Evolutionary conservation across 805 yeast genomes (phyloP), one percentile per base, ranked within the genome.

Genomic region (Cyberlindnera mississippiensis): DNA sequence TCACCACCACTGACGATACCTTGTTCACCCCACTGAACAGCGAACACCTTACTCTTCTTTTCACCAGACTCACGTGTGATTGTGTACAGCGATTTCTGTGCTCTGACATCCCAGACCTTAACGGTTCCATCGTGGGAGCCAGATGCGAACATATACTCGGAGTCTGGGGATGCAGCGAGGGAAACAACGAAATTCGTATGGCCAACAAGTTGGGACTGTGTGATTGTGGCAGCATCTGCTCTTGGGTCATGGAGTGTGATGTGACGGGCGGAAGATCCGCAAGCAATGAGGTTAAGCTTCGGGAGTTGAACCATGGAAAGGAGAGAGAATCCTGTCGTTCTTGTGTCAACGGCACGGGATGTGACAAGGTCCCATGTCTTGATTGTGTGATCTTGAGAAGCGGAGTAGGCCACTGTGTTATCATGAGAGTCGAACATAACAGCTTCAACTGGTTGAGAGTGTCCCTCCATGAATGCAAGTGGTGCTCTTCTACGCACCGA

Each of bases 191-290:
- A 90, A 64, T 90, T 91, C 33, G 83, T 77, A 62, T 93, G 99
- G 6, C 99, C 99, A 37, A 78, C 70, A 40, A 93, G 73, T 63
- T 89, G 95, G 41, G 76, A 80, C 43, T 81, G 82, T 13, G 80
- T 73, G 30, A 82, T 74, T 7, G 79, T 73, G 6, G 76, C 69
- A 2, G 82, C 72, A 1, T 78, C 63, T 2, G 73, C 73, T 60
- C 99, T 77, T 34, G 98, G 97, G 62, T 93, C 99, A 58, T 88
- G 95, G 47, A 93, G 71, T 41, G 89, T 82, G 49, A 93, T 90
- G 64, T 93, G 98, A 64, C 99, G 83, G n/a, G 97, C 97, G 11
- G 96, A 83, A 1, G 97, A 88, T n/a, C 99, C 99, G 43, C 91
- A 78, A 8, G 90, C 96, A 24, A 93, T 66, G 41, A 93, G 68